Conservation (phyloP, 495 filamentous ascomycete genomes). For the Talaromyces stipitatus region DNA sequence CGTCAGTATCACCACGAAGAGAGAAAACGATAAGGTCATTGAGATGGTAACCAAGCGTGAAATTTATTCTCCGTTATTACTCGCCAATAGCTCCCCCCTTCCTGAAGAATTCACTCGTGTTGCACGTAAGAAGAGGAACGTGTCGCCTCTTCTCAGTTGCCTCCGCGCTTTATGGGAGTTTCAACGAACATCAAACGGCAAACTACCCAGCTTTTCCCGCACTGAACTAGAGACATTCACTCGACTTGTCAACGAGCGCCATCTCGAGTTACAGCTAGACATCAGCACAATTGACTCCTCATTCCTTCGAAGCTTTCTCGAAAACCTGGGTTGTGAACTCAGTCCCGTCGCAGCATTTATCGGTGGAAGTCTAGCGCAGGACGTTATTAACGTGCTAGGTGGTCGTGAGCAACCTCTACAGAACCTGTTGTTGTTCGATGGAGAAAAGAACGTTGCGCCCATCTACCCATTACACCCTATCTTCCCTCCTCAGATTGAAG, state of each 20-base stretch:
- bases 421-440: constrained; percentile 90
- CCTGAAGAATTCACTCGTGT: constrained; percentile 60
- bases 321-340: constrained; percentile 74
- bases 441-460: constrained; percentile 64
- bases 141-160: constrained; percentile 74
- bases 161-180: constrained; percentile 81
- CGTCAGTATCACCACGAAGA: constrained; percentile 60
- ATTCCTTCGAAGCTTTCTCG: constrained; percentile 73
- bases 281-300: constrained; percentile 64
- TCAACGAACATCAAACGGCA: constrained; percentile 41
- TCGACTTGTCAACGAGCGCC: constrained; percentile 62
- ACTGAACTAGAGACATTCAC: constrained; percentile 67
- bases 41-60: constrained; percentile 93
- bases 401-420: constrained; percentile 88
- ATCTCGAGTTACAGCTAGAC: constrained; percentile 70
- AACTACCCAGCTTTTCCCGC: constrained; percentile 48
- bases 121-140: constrained; percentile 59
- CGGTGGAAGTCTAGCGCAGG: constrained; percentile 85
- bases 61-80: constrained; percentile 69
- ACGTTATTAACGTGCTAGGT: constrained; percentile 93
- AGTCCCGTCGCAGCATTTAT: constrained; percentile 84
- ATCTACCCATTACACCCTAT: constrained; percentile 78
- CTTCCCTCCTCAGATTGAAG: constrained; percentile 35
- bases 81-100: constrained; percentile 69
- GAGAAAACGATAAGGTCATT: constrained; percentile 62